Base-by-base conservation (phyloP, 2,329 filamentous ascomycete genomes). In the Xylaria multiplex region DNA sequence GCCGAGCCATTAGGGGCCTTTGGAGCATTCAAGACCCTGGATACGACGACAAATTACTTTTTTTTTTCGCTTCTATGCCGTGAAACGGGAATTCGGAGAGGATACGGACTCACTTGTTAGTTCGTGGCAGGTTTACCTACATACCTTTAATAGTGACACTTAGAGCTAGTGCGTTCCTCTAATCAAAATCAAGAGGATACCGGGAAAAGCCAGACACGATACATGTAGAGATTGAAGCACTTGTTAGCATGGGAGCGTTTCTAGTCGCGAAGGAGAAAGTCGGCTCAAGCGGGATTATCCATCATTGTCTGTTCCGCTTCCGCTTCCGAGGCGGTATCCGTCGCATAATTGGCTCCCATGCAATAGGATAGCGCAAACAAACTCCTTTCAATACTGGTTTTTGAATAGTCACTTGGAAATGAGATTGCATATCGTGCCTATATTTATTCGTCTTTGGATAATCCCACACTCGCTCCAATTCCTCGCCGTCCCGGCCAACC, bases 361-460 rank as follows among this genome's bases (percentile, higher is more conserved):
- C 45, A 27, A 22, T 8, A 14, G 35, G 13, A 53, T 13, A 24
- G 27, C n/a, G 45, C 6, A 42, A 13, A 32, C 50, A 19, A 43
- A 30, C 3, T 8, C 27, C 2, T 22, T 8, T 24, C 35, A 19
- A 16, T 8, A 6, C 24, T 30, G 37, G 8, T 48, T n/a, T 19
- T 24, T 11, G 4, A 9, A 40, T 22, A n/a, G 40, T 6, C 6
- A 30, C 24, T 16, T 27, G 32, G 22, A 8, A 27, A n/a, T 27
- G 19, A 54, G 8, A 40, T 32, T 13, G n/a, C 49, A 48, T 54
- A 46, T 49, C 40, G 49, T 54, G 52, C 7, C 19, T 22, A 42
- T 16, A 24, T 48, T 22, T 13, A 42, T 40, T 27, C 19, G 22
- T 27, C 52, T 30, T 37, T 22, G 35, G 16, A 60, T 3, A 42